Base-by-base conservation (phyloP, 768 basidiomycete species). In the Dioszegia crocea region DNA sequence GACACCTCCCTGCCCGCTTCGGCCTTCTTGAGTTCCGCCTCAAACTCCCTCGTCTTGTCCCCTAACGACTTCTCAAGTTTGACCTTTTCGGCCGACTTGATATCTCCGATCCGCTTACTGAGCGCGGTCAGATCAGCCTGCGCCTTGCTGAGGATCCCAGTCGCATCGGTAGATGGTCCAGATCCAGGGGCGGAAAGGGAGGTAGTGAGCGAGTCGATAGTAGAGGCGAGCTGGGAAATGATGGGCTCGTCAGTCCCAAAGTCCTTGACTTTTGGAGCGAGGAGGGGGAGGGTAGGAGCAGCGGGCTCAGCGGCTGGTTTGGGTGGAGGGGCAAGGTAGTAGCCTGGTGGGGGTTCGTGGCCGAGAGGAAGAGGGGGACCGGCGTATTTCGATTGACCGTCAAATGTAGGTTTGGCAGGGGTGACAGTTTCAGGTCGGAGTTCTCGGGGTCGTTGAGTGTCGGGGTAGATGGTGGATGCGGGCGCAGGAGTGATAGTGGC, bases 291-390 rank as follows among this genome's bases (percentile, higher is more conserved):
- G 0, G 79, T 80, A 3, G 71, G 43, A 21, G 29, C 43, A 21
- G 54, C 41, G 12, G 54, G 27, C 2, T 55, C 61, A 10, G 45
- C 47, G n/a, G 56, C 55, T n/a, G 66, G 33, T 19, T 47, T 64
- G 19, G 62, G 39, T 5, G 71, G 64, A n/a, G 62, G 55, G 48
- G 67, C 52, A 38, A 85, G 82, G 56, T 82, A 80, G 76, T 85
- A 97, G 19, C 94, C 94, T 23, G 90, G 90, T 31, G 94, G 93
- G 10, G 88, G 90, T 76, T 97, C 92, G 74, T 89, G 90, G 12
- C 92, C 94, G 50, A 99, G 78, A n/a, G 94, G 96, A 23, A 98
- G 81, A 16, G 77, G 68, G 5, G 87, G 86, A 17, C 78, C 82
- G 44, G 79, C 77, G 71, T 94, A 94, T 19, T 87, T 48, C 56